Evolutionary conservation across 306 rosid species (phyloP), one percentile per base, ranked within the genome.

Genomic region (Carpinus fangiana): DNA sequence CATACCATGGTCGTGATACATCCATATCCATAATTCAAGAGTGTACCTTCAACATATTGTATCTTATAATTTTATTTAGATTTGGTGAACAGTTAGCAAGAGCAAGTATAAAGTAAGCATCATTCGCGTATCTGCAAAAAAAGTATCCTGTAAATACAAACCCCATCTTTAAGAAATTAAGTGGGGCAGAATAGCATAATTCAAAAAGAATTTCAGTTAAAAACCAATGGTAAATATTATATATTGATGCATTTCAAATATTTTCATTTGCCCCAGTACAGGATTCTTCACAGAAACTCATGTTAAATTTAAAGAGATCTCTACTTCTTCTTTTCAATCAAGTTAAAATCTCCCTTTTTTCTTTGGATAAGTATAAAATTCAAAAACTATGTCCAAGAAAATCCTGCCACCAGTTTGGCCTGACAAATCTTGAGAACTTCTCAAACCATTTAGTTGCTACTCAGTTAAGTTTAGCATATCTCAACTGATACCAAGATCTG

Each of bases 1-100:
- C 83, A 80, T 78, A 83, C 81, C 86, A 73, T 82, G 56, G 76
- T 82, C 61, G 65, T 48, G 74, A 84, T 53, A 87, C 76, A 86
- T 74, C 87, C 79, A 84, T 84, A 76, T 73, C 66, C 84, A 70
- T 85, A 72, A 82, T 73, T 23, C 80, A 70, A 76, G 38, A 71
- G 56, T 45, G 72, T 82, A 82, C 73, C 79, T 74, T 79, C 34
- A 45, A 41, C 60, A 78, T 46, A n/a, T 62, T 21, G 41, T 66
- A 78, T 74, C 57, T 17, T 80, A 57, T 51, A 59, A 21, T 48
- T 54, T 68, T 7, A 72, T 48, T 75, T 26, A 31, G 21, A 46
- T 23, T 50, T 78, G 65, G 51, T 50, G 38, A 82, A 82, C 54
- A 74, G 38, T 69, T 78, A 2, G 46, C 48, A 28, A 41, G 80